phyloP scores from a whole-genome alignment of 257 asterid species.

The Eucommia ulmoides region DNA sequence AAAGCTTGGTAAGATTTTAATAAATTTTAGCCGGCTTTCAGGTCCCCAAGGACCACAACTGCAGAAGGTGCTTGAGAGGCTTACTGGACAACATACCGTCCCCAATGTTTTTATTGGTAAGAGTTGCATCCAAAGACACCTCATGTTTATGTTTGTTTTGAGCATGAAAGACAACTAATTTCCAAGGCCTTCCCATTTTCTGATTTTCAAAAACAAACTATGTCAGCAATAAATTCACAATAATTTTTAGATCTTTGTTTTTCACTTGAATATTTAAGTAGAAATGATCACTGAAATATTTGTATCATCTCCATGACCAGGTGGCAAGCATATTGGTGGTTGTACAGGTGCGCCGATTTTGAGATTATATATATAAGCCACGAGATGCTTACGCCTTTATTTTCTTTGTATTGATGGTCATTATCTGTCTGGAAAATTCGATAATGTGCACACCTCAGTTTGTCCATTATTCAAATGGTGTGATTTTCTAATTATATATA shows the following conservation, averaged over 20 bases:
- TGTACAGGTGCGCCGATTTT: constrained; percentile 52
- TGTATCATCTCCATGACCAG: constrained; percentile 25
- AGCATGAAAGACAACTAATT: background rate
- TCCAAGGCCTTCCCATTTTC: background rate
- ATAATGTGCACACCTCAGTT: background rate
- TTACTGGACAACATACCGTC: constrained; percentile 86
- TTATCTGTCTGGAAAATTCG: background rate
- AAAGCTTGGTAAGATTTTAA: too few relatives aligned
- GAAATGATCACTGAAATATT: background rate
- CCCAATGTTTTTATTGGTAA: constrained; percentile 95
- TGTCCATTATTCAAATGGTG: background rate
- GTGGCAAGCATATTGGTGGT: constrained; percentile 86
- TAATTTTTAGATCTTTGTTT: too few relatives aligned
- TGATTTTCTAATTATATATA: too few relatives aligned
- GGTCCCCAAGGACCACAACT: constrained; percentile 75
- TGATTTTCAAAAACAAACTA: background rate
- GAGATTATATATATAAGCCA: background rate
- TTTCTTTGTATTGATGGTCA: background rate
- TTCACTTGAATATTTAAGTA: constrained; percentile 5
- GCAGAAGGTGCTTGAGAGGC: constrained; percentile 65
- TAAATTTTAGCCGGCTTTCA: too few relatives aligned
- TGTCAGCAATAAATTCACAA: background rate
- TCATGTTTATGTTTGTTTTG: background rate
- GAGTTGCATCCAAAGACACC: constrained; percentile 6
- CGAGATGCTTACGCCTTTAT: background rate